Percentiles rank a stretch among this genome's conserved stretches.
Evolutionary conservation across 257 asterid species (phyloP).

Genomic region (Pogostemon cablin): DNA sequence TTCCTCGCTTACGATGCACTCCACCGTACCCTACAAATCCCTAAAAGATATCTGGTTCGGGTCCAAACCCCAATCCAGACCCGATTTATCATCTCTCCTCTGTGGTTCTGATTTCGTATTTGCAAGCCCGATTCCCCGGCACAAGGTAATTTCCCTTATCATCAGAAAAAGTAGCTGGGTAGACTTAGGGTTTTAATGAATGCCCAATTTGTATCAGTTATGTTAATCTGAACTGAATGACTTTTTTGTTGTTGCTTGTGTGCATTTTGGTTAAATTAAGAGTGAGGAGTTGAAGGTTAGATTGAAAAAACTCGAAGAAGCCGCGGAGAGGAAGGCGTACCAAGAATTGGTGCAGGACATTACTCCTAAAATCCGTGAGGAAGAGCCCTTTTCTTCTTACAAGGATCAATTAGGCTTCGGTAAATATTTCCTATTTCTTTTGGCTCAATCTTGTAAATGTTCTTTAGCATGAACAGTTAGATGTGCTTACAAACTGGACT

Average conservation of each 20-base stretch:
- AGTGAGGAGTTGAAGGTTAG: constrained; percentile 75
- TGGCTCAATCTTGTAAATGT: neutral
- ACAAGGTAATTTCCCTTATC: constrained; percentile 50
- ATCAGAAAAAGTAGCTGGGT: neutral
- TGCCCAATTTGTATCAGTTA: neutral
- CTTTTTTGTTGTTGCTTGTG: neutral
- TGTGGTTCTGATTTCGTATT: constrained; percentile 61
- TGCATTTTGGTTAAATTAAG: constrained; percentile 38
- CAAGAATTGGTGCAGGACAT: constrained; percentile 87
- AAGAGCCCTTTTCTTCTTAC: constrained; percentile 93
- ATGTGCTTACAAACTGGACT: neutral
- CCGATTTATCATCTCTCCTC: constrained; percentile 49
- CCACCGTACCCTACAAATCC: constrained; percentile 61
- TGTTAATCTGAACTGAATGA: constrained; percentile 8
- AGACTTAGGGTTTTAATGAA: neutral
- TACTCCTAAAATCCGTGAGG: constrained; percentile 63
- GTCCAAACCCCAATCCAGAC: constrained; percentile 48
- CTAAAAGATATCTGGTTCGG: constrained; percentile 69
- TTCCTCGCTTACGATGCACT: constrained; percentile 46
- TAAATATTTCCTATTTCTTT: constrained; percentile 29
- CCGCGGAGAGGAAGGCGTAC: constrained; percentile 80
- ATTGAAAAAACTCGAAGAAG: constrained; percentile 72
- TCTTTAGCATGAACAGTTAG: neutral
- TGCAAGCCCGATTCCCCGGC: constrained; percentile 78
- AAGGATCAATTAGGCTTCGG: constrained; percentile 97